phyloP scores from a whole-genome alignment of 176 grass and related monocot genomes.

The Paspalum notatum region DNA sequence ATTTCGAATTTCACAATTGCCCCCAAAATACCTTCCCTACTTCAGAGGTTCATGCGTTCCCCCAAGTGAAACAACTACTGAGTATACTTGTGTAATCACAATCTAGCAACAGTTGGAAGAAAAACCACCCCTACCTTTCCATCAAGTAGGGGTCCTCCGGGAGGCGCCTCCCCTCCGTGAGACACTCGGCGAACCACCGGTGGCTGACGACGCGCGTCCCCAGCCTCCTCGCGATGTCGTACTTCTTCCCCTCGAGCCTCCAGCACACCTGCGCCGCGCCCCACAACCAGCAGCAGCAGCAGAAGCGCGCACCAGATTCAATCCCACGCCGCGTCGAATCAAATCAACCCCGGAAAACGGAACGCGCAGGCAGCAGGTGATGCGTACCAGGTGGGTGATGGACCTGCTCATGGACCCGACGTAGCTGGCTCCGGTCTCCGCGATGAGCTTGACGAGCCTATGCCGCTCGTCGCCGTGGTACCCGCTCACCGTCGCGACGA shows the following conservation, averaged over 20 bases:
- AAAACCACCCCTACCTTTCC: conserved; percentile 54
- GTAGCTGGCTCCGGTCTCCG: conserved; percentile 77
- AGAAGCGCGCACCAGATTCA: conserved; percentile 31
- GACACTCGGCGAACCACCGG: conserved; percentile 78
- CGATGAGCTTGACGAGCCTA: conserved; percentile 91
- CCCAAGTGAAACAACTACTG: neutral
- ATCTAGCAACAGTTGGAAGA: neutral
- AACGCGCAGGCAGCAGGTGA: neutral
- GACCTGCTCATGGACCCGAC: conserved; percentile 76
- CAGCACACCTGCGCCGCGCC: conserved; percentile 65
- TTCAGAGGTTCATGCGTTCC: neutral
- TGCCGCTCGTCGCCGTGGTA: conserved; percentile 81
- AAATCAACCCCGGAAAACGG: neutral
- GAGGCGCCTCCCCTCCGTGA: conserved; percentile 67
- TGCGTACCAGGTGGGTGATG: conserved; percentile 81
- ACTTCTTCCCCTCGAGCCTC: conserved; percentile 91
- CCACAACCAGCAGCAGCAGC: no score
- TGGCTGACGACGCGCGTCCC: conserved; percentile 64
- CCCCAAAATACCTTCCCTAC: neutral
- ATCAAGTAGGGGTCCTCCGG: conserved; percentile 69
- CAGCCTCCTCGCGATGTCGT: conserved; percentile 62
- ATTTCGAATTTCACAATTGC: neutral
- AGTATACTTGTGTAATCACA: neutral
- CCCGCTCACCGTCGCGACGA: conserved; percentile 88
- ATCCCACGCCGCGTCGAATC: neutral